Evolutionary conservation across 1,139 yeast genomes (phyloP), one percentile per base, ranked within the genome.

Genomic region (Sugiyamaella novakii): DNA sequence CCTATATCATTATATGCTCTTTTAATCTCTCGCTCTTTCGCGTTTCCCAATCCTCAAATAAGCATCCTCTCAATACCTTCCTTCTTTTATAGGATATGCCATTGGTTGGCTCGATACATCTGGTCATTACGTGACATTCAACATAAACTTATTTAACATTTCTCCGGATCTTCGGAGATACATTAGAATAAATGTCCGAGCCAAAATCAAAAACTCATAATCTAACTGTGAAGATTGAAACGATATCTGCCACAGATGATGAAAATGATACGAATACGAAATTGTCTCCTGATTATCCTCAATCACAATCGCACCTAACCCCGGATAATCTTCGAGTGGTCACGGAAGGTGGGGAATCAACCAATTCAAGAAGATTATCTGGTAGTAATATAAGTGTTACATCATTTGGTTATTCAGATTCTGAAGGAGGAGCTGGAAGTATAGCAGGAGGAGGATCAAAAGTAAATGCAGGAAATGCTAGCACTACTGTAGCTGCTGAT

Each of bases 331-430:
- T 31, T 3, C n/a, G 22, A 4, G 35, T 22, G 4, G 34, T 5
- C 17, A 30, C 34, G 10, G 29, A 3, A n/a, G 15, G 12, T 3
- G 21, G 19, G 17, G 40, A n/a, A 4, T 22, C 28, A 14, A 12
- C 18, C 6, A 39, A 17, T 6, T 39, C 44, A 24, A 19, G 44
- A 22, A 19, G 44, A 22, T 19, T 19, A 14, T 41, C 44, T 10
- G 44, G 44, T 6, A 38, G 33, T 19, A 41, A 17, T 21, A 18
- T 10, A 3, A 31, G 44, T 5, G 37, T 33, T 6, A 25, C 25
- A 19, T 41, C 44, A 22, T 28, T 28, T 17, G 36, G 37, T 10
- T 30, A 15, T 12, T 41, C 44, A 5, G 44, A 41, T 31, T 41
- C 44, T 7, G 44, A 41, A 7, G 33, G 33, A 11, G 42, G 40